These are phyloP conservation scores for Microcyclospora pomicola DNA, from an alignment of 2,329 filamentous ascomycete species.

Conservation along the genomic window DNA sequence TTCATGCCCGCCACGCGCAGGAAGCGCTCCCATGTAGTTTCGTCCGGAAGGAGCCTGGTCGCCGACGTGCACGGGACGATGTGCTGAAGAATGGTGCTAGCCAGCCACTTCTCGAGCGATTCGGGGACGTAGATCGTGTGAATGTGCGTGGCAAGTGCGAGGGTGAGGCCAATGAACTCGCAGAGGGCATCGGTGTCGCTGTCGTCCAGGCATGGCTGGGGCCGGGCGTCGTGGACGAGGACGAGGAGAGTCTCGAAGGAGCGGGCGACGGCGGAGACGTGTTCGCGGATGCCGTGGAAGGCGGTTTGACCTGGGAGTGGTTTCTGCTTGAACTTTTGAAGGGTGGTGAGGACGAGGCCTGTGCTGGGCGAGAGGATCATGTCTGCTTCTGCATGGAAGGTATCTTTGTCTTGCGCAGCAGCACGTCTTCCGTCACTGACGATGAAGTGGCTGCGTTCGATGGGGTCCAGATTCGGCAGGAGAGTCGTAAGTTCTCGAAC, in stretches of 20 bases:
- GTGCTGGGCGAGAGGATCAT: conserved; percentile 54
- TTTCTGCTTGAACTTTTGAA: conserved; percentile 59
- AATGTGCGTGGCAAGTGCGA: conserved; percentile 26
- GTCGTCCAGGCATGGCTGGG: conserved; percentile 11
- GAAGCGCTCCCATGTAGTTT: conserved; percentile 55
- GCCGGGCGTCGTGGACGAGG: conserved; percentile 41
- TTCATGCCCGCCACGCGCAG: conserved; percentile 54
- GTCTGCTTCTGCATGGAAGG: conserved; percentile 46
- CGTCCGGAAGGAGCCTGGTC: conserved; percentile 27
- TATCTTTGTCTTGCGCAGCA: neutral
- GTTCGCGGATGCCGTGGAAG: conserved; percentile 37
- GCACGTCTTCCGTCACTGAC: conserved; percentile 1
- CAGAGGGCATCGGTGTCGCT: conserved; percentile 21
- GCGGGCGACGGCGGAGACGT: conserved; percentile 38
- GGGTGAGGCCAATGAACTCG: conserved; percentile 31
- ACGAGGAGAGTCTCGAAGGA: conserved; percentile 57
- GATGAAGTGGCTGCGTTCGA: conserved; percentile 42
- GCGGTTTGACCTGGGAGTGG: conserved; percentile 48
- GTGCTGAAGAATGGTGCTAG: conserved; percentile 33
- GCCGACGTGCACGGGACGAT: conserved; percentile 1
- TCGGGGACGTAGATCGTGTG: conserved; percentile 23
- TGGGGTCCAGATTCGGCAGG: conserved; percentile 38
- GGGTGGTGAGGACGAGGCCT: conserved; percentile 56
- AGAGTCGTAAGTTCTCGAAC: conserved; percentile 37
- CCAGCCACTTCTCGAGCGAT: conserved; percentile 24